Conservation (phyloP, 2,329 filamentous ascomycete genomes). For the Taxawa tesnikishii region DNA sequence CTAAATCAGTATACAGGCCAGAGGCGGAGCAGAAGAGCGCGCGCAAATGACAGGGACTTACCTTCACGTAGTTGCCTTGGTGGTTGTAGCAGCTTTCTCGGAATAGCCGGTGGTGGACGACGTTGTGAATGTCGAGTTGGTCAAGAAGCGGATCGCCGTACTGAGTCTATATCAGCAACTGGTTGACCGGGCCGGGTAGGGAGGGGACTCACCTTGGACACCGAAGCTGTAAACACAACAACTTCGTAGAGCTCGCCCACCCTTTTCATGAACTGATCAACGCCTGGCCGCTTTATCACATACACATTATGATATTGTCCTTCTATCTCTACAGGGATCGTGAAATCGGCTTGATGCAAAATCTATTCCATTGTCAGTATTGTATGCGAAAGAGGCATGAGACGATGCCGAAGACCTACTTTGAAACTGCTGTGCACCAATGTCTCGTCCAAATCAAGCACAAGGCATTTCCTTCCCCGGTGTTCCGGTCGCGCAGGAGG, state of each 20-base stretch:
- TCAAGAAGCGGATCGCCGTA: constrained; percentile 94
- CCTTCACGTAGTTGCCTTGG: constrained; percentile 97
- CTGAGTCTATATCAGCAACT: constrained; percentile 32
- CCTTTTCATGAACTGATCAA: constrained; percentile 97
- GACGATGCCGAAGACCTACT: constrained; percentile 37
- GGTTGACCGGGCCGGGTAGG: too few relatives aligned
- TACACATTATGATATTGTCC: constrained; percentile 99
- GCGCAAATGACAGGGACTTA: constrained; percentile 14
- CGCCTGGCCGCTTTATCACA: constrained; percentile 96
- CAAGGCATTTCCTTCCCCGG: constrained; percentile 82
- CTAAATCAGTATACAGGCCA: neutral
- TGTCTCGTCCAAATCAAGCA: constrained; percentile 92
- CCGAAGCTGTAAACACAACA: constrained; percentile 95
- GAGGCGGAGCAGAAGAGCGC: neutral
- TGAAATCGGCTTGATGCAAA: constrained; percentile 95
- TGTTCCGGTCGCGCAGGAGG: constrained; percentile 71
- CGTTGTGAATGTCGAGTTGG: constrained; percentile 92
- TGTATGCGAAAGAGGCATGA: neutral
- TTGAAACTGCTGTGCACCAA: constrained; percentile 98
- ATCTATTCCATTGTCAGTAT: constrained; percentile 45
- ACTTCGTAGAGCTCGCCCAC: constrained; percentile 97
- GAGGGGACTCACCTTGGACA: constrained; percentile 63
- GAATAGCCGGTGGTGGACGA: constrained; percentile 92
- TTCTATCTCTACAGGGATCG: constrained; percentile 97
- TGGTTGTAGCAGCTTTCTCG: constrained; percentile 98